Conservation (phyloP, 1,139 yeast genomes). For the Hanseniaspora sp. region DNA sequence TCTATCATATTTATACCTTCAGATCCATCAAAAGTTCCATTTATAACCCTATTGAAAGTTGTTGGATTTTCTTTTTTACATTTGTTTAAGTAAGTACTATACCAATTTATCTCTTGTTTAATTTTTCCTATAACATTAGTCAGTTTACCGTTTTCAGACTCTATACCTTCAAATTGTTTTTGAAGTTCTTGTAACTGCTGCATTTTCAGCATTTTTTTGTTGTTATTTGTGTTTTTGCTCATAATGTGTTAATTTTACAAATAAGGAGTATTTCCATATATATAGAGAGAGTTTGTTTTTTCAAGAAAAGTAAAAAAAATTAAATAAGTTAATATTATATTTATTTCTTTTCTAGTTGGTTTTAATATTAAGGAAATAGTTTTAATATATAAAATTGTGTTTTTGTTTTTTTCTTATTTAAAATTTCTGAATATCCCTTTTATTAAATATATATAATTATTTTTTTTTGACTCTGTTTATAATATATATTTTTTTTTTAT, state of each 20-base stretch:
- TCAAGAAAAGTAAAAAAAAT: too few species aligned
- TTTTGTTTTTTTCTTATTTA: background rate
- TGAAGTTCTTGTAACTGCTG: slow-evolving; percentile 17
- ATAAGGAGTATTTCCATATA: too few species aligned
- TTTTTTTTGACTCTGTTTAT: background rate
- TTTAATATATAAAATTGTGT: too few species aligned
- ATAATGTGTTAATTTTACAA: slow-evolving; percentile 15
- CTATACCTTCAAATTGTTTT: slow-evolving; percentile 23
- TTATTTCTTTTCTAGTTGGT: too few species aligned
- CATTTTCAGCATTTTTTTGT: slow-evolving; percentile 12
- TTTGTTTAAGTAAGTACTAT: slow-evolving; percentile 19
- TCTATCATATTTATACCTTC: slow-evolving; percentile 14
- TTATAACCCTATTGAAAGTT: slow-evolving; percentile 7
- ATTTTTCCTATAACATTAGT: slow-evolving; percentile 24
- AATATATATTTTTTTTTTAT: background rate
- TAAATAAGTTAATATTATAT: too few species aligned
- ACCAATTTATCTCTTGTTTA: slow-evolving; percentile 28
- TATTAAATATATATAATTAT: slow-evolving; percentile 16
- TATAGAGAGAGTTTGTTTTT: too few species aligned
- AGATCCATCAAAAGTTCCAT: slow-evolving; percentile 11
- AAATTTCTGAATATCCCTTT: background rate
- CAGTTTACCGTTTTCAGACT: slow-evolving; percentile 24
- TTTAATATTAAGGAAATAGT: too few species aligned
- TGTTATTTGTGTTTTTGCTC: slow-evolving; percentile 20
- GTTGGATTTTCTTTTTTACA: slow-evolving; percentile 13